These are phyloP conservation scores for Hymenoscyphus fructigenus DNA, from an alignment of 2,329 filamentous ascomycete genomes.

Conservation along the genomic window DNA sequence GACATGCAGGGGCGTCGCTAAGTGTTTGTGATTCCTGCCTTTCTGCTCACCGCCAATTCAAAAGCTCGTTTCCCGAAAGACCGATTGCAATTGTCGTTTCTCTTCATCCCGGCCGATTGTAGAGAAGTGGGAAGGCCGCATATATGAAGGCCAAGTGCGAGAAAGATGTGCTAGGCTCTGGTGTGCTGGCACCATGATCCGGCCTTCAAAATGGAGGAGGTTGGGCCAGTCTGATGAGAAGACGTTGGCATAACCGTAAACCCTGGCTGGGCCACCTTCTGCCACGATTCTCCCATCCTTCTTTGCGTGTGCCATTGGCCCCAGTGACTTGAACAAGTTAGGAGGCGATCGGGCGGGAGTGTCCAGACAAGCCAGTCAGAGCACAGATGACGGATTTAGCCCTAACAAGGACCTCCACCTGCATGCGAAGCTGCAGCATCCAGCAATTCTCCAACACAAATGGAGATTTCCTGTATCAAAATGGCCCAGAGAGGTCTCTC, in stretches of 20 bases:
- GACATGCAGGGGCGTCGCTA: constrained; percentile 25
- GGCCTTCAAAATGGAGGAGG: constrained; percentile 23
- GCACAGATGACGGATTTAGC: constrained; percentile 27
- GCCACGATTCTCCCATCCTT: constrained; percentile 12
- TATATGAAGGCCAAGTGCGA: constrained; percentile 33
- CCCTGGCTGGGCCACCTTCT: constrained; percentile 12
- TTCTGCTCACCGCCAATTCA: constrained; percentile 32
- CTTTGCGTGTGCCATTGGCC: constrained; percentile 22
- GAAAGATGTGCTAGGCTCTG: constrained; percentile 19
- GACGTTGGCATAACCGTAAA: constrained; percentile 28
- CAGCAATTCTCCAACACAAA: constrained; percentile 29
- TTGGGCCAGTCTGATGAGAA: constrained; percentile 28
- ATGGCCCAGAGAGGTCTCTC: constrained; percentile 1
- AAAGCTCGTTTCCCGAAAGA: constrained; percentile 18
- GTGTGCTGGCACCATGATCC: constrained; percentile 32
- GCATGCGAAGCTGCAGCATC: constrained; percentile 27
- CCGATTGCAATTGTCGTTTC: constrained; percentile 12
- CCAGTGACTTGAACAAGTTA: constrained; percentile 8
- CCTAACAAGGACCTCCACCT: constrained; percentile 22
- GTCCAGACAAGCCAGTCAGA: constrained; percentile 21
- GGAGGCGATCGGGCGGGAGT: constrained; percentile 20
- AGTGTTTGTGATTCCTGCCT: constrained; percentile 21
- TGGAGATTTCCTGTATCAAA: constrained; percentile 21
- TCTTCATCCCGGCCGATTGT: constrained; percentile 12
- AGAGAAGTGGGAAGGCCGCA: constrained; percentile 32